A percentile compares a stretch with the other conserved stretches of the same genome.
Conservation (phyloP, 768 basidiomycete genomes). For the Hysterangium stoloniferum region DNA sequence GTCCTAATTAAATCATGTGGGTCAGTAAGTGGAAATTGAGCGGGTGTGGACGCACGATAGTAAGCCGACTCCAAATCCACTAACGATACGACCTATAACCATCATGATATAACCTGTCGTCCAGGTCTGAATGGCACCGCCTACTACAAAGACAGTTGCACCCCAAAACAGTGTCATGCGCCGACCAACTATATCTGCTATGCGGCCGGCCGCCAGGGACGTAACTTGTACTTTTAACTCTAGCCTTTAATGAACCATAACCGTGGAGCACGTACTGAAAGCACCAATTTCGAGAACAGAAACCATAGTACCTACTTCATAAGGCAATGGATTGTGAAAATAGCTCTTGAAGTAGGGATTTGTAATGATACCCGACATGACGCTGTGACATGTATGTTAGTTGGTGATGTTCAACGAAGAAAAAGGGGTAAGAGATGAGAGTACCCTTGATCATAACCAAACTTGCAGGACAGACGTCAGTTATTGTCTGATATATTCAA, state of each 20-base stretch:
- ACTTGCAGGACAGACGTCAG: constrained; percentile 32
- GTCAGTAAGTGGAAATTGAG: constrained; percentile 10
- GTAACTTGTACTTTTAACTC: constrained; percentile 47
- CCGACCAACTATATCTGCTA: constrained; percentile 83
- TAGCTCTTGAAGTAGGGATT: constrained; percentile 75
- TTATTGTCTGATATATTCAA: constrained; percentile 1
- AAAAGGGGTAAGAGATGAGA: constrained; percentile 15
- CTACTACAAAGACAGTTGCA: constrained; percentile 76
- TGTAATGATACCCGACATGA: constrained; percentile 90
- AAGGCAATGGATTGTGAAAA: constrained; percentile 68
- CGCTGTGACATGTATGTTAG: constrained; percentile 34
- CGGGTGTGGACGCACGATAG: constrained; percentile 52
- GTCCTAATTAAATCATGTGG: constrained; percentile 46
- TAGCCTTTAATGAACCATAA: not conserved
- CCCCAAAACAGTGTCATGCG: constrained; percentile 79
- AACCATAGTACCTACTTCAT: constrained; percentile 88
- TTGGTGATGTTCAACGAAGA: constrained; percentile 12
- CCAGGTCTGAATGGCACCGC: constrained; percentile 81
- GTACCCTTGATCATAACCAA: constrained; percentile 85
- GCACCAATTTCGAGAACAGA: constrained; percentile 92
- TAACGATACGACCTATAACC: constrained; percentile 75
- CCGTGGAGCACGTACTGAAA: constrained; percentile 47
- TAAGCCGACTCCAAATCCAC: constrained; percentile 86
- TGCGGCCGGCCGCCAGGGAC: constrained; percentile 78
- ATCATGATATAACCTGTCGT: constrained; percentile 72